Base-by-base conservation (phyloP, 1,139 yeast genomes). In the Kazachstania sp. region DNA sequence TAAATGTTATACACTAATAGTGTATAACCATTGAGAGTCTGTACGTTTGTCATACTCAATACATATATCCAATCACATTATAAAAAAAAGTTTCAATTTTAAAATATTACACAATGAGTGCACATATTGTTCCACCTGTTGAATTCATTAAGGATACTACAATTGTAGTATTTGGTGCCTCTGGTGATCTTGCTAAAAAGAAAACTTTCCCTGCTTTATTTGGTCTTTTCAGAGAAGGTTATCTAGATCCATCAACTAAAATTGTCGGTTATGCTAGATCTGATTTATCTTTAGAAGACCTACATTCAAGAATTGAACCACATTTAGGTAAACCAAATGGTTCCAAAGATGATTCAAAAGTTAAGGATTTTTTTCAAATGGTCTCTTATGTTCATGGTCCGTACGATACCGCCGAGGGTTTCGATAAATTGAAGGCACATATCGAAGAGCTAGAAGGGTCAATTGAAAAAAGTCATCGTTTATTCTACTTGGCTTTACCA, bases 121-220 rank as follows among this genome's bases (percentile, higher is more conserved):
- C 20, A 5, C n/a, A 12, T 37, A 36, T 36, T 18, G 30, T 37
- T 37, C 30, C 20, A 37, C 53, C 55, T 15, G 49, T 53, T 23
- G 51, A 49, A 34, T 81, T 81, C 63, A 79, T 77, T 54, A 77
- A 81, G 58, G 71, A 83, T 68, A 81, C 85, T 32, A 74, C 82
- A 44, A 77, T 92, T 61, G 86, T 84, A 39, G 95, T 92, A 31
- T 85, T 90, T 59, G 97, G 98, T 44, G 98, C 98, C 45, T 86
- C 95, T 37, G 98, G 98, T 45, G 97, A 92, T 66, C 74, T 92
- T 56, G 97, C 98, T 46, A 88, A 88, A 71, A 92, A 92, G 81
- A 92, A 92, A 73, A 92, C 97, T 3, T 82, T 80, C 68, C 90
- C 90, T 9, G 88, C 90, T 3, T 70, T 84, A 39, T 84, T 83